phyloP scores from a whole-genome alignment of 352 stramenopile species.

The Pythium utonaiense region DNA sequence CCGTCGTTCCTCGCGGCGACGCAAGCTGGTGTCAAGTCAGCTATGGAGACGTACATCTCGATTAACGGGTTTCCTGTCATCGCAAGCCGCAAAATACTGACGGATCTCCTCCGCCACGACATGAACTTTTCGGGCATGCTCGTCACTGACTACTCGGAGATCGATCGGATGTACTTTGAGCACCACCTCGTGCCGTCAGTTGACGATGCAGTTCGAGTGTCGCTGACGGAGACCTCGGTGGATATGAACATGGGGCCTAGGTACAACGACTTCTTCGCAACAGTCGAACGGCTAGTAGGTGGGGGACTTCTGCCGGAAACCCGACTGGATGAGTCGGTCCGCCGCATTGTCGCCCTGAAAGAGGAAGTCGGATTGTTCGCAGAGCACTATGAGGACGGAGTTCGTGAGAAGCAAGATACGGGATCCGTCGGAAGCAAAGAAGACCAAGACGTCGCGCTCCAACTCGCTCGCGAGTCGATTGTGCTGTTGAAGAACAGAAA shows the following conservation, averaged over 20 bases:
- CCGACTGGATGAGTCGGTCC: conserved; percentile 37
- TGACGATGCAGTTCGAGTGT: conserved; percentile 59
- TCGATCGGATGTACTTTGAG: conserved; percentile 81
- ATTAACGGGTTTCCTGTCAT: conserved; percentile 87
- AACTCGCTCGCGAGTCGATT: conserved; percentile 72
- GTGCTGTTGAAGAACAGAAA: conserved; percentile 76
- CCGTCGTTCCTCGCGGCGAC: conserved; percentile 72
- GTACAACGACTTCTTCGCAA: conserved; percentile 42
- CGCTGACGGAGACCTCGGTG: conserved; percentile 82
- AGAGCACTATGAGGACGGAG: conserved; percentile 2
- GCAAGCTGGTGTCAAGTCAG: conserved; percentile 67
- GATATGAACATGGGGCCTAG: conserved; percentile 92
- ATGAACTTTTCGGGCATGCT: conserved; percentile 89
- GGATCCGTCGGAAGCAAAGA: conserved; percentile 18
- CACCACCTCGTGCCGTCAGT: conserved; percentile 72
- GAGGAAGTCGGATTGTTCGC: conserved; percentile 46
- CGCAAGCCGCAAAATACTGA: conserved; percentile 72
- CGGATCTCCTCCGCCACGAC: conserved; percentile 76
- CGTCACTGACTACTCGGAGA: conserved; percentile 92
- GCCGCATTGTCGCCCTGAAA: conserved; percentile 51
- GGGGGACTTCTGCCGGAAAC: conserved; percentile 36
- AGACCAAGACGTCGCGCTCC: conserved; percentile 54
- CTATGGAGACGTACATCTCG: conserved; percentile 92
- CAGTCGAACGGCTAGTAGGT: conserved; percentile 48
- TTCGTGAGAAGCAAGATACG: conserved; percentile 1